A percentile compares a stretch with the other conserved stretches of the same genome.
These are phyloP conservation scores for Aureobasidium sp. DNA, from an alignment of 2,329 filamentous ascomycete genomes.

Conservation along the genomic window DNA sequence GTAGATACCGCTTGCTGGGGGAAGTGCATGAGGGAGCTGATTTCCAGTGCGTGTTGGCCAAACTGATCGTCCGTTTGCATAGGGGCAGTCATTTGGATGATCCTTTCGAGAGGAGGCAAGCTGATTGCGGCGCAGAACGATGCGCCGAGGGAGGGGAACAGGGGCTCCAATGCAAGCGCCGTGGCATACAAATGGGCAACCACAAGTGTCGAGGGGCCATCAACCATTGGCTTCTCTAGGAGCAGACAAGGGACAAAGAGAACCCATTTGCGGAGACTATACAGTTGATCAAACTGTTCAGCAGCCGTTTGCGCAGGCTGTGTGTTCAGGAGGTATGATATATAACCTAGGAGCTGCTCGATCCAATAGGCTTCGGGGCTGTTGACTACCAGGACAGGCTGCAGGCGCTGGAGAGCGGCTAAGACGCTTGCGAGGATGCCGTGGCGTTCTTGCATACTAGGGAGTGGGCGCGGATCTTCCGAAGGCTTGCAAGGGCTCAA, in stretches of 20 bases:
- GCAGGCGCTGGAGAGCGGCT: conserved; percentile 35
- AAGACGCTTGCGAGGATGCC: conserved; percentile 32
- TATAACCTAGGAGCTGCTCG: conserved; percentile 38
- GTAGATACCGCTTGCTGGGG: conserved; percentile 34
- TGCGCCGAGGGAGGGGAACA: conserved; percentile 85
- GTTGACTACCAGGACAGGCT: conserved; percentile 34
- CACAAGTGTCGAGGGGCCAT: conserved; percentile 69
- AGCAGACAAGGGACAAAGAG: conserved; percentile 90
- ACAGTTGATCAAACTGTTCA: conserved; percentile 82
- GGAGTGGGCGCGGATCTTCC: background rate
- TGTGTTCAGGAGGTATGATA: conserved; percentile 36
- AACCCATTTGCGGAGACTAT: conserved; percentile 81
- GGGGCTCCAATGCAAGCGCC: conserved; percentile 75
- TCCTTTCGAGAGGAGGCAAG: conserved; percentile 75
- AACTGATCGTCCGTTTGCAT: conserved; percentile 44
- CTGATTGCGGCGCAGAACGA: conserved; percentile 65
- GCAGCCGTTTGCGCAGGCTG: conserved; percentile 47
- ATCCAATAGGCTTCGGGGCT: conserved; percentile 42
- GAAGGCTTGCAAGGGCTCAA: background rate
- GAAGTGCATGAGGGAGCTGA: conserved; percentile 38
- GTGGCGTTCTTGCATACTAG: conserved; percentile 10
- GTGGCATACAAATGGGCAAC: conserved; percentile 88
- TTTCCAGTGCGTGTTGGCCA: conserved; percentile 33
- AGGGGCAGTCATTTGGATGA: conserved; percentile 63
- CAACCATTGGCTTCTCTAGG: conserved; percentile 65